Percentiles rank a stretch among this genome's conserved stretches.
These are phyloP conservation scores for Xylaria cubensis DNA, from an alignment of 495 filamentous ascomycete species.

Conservation along the genomic window DNA sequence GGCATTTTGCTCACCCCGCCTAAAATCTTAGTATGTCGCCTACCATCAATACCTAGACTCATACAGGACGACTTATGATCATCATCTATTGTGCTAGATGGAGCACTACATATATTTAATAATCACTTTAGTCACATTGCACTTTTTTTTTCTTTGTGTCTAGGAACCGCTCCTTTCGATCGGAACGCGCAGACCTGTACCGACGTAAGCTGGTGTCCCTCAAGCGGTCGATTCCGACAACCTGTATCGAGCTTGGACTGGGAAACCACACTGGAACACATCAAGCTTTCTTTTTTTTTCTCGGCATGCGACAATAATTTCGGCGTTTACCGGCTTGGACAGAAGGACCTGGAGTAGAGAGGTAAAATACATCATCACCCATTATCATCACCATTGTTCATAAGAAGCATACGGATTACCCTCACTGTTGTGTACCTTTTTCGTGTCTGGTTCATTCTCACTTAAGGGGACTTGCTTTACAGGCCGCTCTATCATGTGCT, in stretches of 20 bases:
- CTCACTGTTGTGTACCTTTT: constrained; percentile 38
- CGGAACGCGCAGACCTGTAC: not conserved
- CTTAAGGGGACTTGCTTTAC: constrained; percentile 1
- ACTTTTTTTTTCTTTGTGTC: constrained; percentile 33
- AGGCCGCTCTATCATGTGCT: not conserved
- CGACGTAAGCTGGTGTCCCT: not conserved
- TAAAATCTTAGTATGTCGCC: constrained; percentile 7
- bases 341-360: constrained; percentile 36
- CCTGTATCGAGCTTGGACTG: not conserved
- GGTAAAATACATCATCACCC: constrained; percentile 18
- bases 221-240: constrained; percentile 12
- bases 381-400: constrained; percentile 25
- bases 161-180: constrained; percentile 22
- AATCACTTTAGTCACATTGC: constrained; percentile 31
- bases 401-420: constrained; percentile 28
- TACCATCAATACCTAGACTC: constrained; percentile 29
- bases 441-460: constrained; percentile 21
- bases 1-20: constrained; percentile 24
- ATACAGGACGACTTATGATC: constrained; percentile 36
- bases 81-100: constrained; percentile 28
- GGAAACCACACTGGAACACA: not conserved
- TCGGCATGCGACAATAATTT: constrained; percentile 30
- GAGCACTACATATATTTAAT: constrained; percentile 33
- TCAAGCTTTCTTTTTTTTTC: constrained; percentile 23
- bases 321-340: constrained; percentile 42